A percentile compares a stretch with the other conserved stretches of the same genome.
Evolutionary conservation across 2,329 filamentous ascomycete species (phyloP).

Genomic region (Pseudocercospora musae): DNA sequence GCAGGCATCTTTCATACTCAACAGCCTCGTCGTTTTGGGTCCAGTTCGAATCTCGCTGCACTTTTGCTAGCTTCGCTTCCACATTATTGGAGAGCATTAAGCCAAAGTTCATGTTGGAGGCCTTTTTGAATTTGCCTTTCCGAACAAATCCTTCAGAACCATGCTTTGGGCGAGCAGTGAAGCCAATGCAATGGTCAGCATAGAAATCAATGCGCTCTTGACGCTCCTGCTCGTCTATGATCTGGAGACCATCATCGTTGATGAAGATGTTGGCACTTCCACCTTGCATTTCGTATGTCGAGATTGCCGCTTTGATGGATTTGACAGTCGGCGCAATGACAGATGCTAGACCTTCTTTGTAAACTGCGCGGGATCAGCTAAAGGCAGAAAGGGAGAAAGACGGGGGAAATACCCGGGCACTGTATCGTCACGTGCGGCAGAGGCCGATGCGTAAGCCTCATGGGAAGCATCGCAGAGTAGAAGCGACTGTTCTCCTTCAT

Average conservation of each 20-base stretch:
- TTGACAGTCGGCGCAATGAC: constrained; percentile 76
- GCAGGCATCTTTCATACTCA: constrained; percentile 51
- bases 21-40: constrained; percentile 38
- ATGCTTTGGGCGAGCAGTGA: constrained; percentile 50
- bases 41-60: constrained; percentile 38
- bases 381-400: not conserved
- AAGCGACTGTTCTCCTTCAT: constrained; percentile 72
- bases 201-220: constrained; percentile 48
- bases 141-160: constrained; percentile 52
- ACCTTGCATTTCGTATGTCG: constrained; percentile 72
- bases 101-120: constrained; percentile 71
- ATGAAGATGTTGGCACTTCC: constrained; percentile 76
- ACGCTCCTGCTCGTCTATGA: constrained; percentile 53
- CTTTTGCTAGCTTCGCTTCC: constrained; percentile 54
- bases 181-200: constrained; percentile 50
- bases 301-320: constrained; percentile 74
- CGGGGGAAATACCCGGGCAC: constrained; percentile 53
- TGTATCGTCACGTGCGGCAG: constrained; percentile 74
- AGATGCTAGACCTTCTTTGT: constrained; percentile 73
- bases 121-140: constrained; percentile 67
- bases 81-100: constrained; percentile 60
- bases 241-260: constrained; percentile 71
- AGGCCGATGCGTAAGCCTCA: constrained; percentile 52
- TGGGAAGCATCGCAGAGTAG: constrained; percentile 70
- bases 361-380: constrained; percentile 49